Evolutionary conservation across 2,329 filamentous ascomycete species (phyloP).

Genomic region (Aspergillus fumigatus): DNA sequence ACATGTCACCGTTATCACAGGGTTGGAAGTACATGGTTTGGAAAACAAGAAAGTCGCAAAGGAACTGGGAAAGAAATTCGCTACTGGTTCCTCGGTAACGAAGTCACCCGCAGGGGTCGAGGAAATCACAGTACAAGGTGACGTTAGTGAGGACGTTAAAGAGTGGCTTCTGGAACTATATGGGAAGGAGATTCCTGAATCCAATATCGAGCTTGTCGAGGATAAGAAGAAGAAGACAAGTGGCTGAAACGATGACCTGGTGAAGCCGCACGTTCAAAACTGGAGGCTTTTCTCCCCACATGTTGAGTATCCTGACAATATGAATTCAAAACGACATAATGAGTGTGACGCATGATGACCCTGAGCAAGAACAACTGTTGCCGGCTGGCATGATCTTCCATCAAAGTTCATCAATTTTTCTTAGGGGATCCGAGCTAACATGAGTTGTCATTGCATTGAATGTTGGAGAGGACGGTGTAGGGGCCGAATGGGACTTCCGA

Average conservation of each 20-base stretch:
- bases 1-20: slow-evolving; percentile 87
- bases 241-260: slow-evolving; percentile 12
- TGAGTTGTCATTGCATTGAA: slow-evolving; percentile 2
- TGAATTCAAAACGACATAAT: slow-evolving; percentile 3
- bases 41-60: slow-evolving; percentile 95
- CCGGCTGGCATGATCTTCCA: not conserved
- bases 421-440: slow-evolving; percentile 22
- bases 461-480: not conserved
- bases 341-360: not conserved
- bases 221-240: slow-evolving; percentile 87
- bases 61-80: slow-evolving; percentile 98
- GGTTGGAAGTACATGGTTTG: slow-evolving; percentile 82
- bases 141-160: slow-evolving; percentile 89
- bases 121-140: slow-evolving; percentile 96
- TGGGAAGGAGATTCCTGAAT: slow-evolving; percentile 76
- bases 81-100: slow-evolving; percentile 87
- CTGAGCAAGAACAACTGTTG: slow-evolving; percentile 4
- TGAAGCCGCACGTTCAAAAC: not conserved
- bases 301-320: slow-evolving; percentile 24
- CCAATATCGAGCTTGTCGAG: slow-evolving; percentile 91
- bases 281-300: not conserved
- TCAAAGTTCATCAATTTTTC: slow-evolving; percentile 29
- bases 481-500: slow-evolving; percentile 1
- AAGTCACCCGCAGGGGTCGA: slow-evolving; percentile 82
- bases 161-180: slow-evolving; percentile 89